Conservation (phyloP, 139 green algal species). For the Coelastrella sp. region DNA sequence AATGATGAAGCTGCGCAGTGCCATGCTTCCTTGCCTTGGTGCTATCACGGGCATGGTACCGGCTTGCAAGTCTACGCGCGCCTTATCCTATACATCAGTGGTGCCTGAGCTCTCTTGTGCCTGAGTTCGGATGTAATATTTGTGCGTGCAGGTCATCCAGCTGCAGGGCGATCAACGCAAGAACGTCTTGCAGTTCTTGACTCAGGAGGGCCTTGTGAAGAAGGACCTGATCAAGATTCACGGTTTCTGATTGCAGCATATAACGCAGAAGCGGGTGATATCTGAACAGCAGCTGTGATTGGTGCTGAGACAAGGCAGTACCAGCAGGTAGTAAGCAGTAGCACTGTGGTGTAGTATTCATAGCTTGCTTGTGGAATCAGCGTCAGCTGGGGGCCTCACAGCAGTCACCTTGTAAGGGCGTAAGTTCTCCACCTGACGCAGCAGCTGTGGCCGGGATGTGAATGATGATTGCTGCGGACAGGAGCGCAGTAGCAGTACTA, state of each 20-base stretch:
- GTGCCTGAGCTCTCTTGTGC: too few relatives aligned
- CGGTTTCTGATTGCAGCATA: constrained; percentile 84
- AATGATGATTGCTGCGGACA: not conserved
- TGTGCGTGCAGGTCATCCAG: constrained; percentile 89
- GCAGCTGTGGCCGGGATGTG: constrained; percentile 1
- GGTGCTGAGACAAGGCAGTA: not conserved
- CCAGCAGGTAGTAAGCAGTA: not conserved
- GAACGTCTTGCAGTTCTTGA: constrained; percentile 96
- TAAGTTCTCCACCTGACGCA: not conserved
- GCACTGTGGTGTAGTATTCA: not conserved
- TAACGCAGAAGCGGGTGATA: too few relatives aligned
- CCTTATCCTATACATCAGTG: too few relatives aligned
- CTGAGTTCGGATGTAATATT: not conserved
- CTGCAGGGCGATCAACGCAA: constrained; percentile 99
- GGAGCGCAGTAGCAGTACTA: not conserved
- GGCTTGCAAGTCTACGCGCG: too few relatives aligned
- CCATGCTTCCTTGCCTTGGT: not conserved
- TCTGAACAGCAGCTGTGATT: not conserved
- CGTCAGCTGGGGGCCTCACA: not conserved
- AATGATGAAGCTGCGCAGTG: not conserved
- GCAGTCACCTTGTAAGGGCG: not conserved
- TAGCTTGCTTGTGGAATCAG: not conserved
- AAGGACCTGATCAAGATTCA: constrained; percentile 99
- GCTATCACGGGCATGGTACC: not conserved
- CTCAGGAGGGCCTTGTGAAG: constrained; percentile 94